A percentile compares a stretch with the other conserved stretches of the same genome.
Conservation (phyloP, 495 filamentous ascomycete genomes). For the Hypoxylon crocopeplum region DNA sequence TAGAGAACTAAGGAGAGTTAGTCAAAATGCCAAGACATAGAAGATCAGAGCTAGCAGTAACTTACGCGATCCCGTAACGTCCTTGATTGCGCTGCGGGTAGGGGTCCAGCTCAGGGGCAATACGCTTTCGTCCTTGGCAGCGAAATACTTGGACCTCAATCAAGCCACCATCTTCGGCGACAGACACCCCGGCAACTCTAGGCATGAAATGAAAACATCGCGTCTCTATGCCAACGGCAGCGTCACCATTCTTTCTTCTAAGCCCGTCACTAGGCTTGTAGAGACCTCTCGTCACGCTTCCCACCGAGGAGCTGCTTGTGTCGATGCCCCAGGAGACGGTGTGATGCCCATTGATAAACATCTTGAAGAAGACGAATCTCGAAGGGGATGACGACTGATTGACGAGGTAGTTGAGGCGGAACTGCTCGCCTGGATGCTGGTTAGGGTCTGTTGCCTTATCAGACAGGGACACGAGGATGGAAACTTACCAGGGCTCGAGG, state of each 20-base stretch:
- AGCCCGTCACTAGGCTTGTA: constrained; percentile 48
- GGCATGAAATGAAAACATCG: constrained; percentile 52
- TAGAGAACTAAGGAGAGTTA: constrained; percentile 43
- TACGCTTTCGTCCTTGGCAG: constrained; percentile 45
- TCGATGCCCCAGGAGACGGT: constrained; percentile 57
- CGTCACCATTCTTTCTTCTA: constrained; percentile 30
- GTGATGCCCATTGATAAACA: constrained; percentile 57
- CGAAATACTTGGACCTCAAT: constrained; percentile 60
- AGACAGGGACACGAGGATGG: not conserved
- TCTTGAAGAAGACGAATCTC: constrained; percentile 55
- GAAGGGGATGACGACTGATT: constrained; percentile 39
- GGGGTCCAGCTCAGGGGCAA: constrained; percentile 43
- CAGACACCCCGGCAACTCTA: constrained; percentile 41
- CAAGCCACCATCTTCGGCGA: constrained; percentile 57
- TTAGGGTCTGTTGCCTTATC: constrained; percentile 9
- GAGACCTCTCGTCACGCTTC: constrained; percentile 51
- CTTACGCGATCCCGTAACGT: constrained; percentile 58
- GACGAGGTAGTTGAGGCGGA: constrained; percentile 53
- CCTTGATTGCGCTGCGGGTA: constrained; percentile 48
- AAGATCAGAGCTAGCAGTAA: not conserved
- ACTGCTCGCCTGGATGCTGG: constrained; percentile 46
- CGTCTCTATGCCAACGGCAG: constrained; percentile 45
- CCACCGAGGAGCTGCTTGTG: constrained; percentile 28
- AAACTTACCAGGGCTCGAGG: constrained; percentile 53
- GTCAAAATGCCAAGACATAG: too few species aligned